Evolutionary conservation across 495 filamentous ascomycete genomes (phyloP).

Genomic region (Xylaria grammica): DNA sequence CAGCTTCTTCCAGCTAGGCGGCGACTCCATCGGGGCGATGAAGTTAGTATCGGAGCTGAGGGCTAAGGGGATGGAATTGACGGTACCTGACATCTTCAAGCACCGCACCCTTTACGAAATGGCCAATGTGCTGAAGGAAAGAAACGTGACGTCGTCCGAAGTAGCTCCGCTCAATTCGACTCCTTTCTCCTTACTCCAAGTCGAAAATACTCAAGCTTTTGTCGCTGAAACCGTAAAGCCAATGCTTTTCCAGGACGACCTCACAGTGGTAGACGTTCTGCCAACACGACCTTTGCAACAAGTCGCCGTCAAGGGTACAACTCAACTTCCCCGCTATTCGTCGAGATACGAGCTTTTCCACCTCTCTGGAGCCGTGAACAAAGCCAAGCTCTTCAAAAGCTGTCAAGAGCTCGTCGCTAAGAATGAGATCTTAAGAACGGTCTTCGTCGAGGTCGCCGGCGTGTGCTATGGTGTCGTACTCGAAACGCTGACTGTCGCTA

Average conservation of each 20-base stretch:
- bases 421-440: constrained; percentile 72
- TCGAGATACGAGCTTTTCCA: constrained; percentile 49
- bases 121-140: constrained; percentile 37
- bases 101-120: constrained; percentile 55
- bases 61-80: constrained; percentile 56
- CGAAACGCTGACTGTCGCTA: constrained; percentile 56
- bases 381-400: constrained; percentile 33
- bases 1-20: constrained; percentile 68
- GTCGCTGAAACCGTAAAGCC: constrained; percentile 38
- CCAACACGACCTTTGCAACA: constrained; percentile 70
- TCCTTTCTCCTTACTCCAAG: constrained; percentile 38
- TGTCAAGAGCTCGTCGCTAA: constrained; percentile 54
- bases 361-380: constrained; percentile 37
- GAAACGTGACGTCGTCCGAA: constrained; percentile 23
- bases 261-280: constrained; percentile 58
- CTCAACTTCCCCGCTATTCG: constrained; percentile 55
- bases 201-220: constrained; percentile 37
- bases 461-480: constrained; percentile 68
- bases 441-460: constrained; percentile 65
- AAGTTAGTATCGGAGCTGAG: constrained; percentile 66
- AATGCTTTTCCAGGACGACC: constrained; percentile 49
- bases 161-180: constrained; percentile 25
- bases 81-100: constrained; percentile 59
- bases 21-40: constrained; percentile 75
- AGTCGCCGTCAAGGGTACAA: constrained; percentile 64